Percentiles rank a stretch among this genome's conserved stretches.
Conservation (phyloP, 2,329 filamentous ascomycete genomes). For the Fusarium clavum region DNA sequence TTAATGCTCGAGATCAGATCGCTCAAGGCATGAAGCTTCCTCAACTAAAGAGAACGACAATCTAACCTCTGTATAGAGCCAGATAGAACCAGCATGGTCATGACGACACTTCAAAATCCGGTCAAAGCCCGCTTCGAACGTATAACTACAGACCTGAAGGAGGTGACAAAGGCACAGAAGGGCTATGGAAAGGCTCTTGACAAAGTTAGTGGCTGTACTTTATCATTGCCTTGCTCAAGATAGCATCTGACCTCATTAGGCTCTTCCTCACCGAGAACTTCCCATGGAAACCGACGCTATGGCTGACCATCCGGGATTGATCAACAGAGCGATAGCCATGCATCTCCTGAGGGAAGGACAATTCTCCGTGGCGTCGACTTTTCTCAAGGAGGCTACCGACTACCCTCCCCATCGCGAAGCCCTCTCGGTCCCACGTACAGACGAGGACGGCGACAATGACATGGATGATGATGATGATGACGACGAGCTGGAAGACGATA, state of each 20-base stretch:
- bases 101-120: constrained; percentile 88
- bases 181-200: constrained; percentile 88
- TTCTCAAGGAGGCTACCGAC: constrained; percentile 76
- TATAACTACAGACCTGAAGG: constrained; percentile 83
- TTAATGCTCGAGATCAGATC: constrained; percentile 78
- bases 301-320: constrained; percentile 77
- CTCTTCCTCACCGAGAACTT: constrained; percentile 67
- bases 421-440: constrained; percentile 38
- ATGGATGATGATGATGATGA: constrained; percentile 47
- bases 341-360: constrained; percentile 94
- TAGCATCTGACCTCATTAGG: constrained; percentile 46
- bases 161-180: constrained; percentile 83
- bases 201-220: constrained; percentile 64
- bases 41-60: background rate
- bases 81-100: constrained; percentile 70
- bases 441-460: constrained; percentile 51
- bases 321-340: constrained; percentile 96
- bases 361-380: constrained; percentile 87
- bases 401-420: constrained; percentile 46
- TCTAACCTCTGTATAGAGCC: constrained; percentile 45
- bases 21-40: constrained; percentile 66
- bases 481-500: constrained; percentile 45
- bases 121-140: constrained; percentile 84
- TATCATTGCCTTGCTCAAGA: background rate
- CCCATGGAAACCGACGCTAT: constrained; percentile 85